A percentile compares a stretch with the other conserved stretches of the same genome.
Conservation (phyloP, 305 asterid genomes). For the Solanum hybrid region DNA sequence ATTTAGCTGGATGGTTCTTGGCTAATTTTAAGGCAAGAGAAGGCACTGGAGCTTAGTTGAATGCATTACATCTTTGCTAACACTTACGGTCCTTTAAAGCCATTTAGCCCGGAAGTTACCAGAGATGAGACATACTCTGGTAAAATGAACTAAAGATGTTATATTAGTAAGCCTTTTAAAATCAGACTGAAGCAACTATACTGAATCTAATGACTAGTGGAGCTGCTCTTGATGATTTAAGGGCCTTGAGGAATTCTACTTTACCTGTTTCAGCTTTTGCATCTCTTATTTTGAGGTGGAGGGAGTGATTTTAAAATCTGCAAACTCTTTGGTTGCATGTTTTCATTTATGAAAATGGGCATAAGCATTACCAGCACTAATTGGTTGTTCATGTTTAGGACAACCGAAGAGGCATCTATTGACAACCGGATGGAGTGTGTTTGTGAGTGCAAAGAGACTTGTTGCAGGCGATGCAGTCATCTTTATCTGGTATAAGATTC, state of each 20-base stretch:
- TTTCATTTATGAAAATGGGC: neutral
- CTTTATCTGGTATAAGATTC: slow-evolving; percentile 70
- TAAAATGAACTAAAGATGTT: neutral
- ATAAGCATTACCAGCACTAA: neutral
- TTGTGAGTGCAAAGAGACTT: slow-evolving; percentile 90
- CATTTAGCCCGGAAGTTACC: neutral
- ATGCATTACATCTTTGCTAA: neutral
- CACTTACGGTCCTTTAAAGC: neutral
- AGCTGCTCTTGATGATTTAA: neutral
- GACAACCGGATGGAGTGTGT: slow-evolving; percentile 96
- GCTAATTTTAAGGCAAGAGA: neutral
- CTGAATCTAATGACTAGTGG: neutral
- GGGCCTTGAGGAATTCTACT: neutral
- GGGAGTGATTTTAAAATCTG: neutral
- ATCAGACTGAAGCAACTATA: neutral
- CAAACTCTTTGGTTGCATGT: neutral
- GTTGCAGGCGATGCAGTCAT: slow-evolving; percentile 92
- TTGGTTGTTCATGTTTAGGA: slow-evolving; percentile 35
- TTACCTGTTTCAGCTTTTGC: neutral
- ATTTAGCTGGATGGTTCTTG: neutral
- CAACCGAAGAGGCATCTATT: slow-evolving; percentile 98
- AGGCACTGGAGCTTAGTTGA: neutral
- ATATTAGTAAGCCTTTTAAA: neutral
- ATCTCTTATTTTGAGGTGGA: neutral
- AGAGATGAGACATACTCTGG: neutral